phyloP scores from a whole-genome alignment of 345 rosid species.

The Syzygium aromaticum region DNA sequence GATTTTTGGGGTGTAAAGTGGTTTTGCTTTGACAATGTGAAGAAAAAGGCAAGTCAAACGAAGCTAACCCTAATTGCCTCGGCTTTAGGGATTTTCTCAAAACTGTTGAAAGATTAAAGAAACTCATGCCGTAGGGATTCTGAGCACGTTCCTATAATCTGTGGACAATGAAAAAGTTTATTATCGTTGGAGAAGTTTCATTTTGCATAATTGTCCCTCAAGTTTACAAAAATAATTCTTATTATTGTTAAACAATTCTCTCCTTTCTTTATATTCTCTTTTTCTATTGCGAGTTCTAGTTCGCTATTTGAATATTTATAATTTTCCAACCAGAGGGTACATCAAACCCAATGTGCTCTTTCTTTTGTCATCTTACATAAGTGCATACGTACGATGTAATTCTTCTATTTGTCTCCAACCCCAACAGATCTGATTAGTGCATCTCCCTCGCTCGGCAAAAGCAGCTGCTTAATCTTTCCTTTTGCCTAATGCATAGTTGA shows the following conservation, averaged over 20 bases:
- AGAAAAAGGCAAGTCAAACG: neutral
- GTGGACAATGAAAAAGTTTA: neutral
- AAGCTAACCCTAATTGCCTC: neutral
- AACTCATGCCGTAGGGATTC: neutral
- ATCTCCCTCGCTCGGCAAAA: neutral
- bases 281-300: neutral
- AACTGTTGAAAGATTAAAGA: neutral
- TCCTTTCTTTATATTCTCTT: neutral
- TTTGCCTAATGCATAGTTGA: neutral
- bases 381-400: neutral
- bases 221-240: neutral
- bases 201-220: neutral
- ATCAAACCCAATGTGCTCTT: neutral
- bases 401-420: neutral
- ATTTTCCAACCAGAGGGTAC: neutral
- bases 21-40: neutral
- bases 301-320: neutral
- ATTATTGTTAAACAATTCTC: neutral
- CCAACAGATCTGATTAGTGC: neutral
- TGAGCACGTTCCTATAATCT: neutral
- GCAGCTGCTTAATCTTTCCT: neutral
- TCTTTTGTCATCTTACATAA: neutral
- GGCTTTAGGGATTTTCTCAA: neutral
- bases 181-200: neutral
- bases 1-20: neutral